Percentiles rank a stretch among this genome's conserved stretches.
Evolutionary conservation across 257 asterid genomes (phyloP).

Genomic region (Apocynum venetum): DNA sequence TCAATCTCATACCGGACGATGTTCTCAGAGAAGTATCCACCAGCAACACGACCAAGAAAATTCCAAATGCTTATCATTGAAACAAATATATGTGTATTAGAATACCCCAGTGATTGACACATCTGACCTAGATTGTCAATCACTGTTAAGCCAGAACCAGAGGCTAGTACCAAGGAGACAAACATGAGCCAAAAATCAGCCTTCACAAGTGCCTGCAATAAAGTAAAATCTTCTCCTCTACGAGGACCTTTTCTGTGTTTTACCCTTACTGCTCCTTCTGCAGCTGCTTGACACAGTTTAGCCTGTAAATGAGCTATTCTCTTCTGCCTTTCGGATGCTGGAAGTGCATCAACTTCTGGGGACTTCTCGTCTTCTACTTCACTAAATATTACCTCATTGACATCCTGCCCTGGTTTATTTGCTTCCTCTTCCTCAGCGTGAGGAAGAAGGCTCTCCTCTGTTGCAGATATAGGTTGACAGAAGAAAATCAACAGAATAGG

Average conservation of each 20-base stretch:
- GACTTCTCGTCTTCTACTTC: slow-evolving; percentile 39
- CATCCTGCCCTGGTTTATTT: slow-evolving; percentile 11
- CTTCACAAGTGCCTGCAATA: slow-evolving; percentile 35
- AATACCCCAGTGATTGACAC: slow-evolving; percentile 35
- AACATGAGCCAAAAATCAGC: slow-evolving; percentile 45
- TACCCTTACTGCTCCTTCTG: slow-evolving; percentile 42
- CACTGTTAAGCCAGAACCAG: slow-evolving; percentile 43
- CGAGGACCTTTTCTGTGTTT: slow-evolving; percentile 35
- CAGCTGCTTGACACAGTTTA: slow-evolving; percentile 40
- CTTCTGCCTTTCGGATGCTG: slow-evolving; percentile 30
- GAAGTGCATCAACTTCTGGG: slow-evolving; percentile 31
- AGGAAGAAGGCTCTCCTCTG: slow-evolving; percentile 33
- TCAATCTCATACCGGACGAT: slow-evolving; percentile 25
- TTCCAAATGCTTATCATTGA: slow-evolving; percentile 46
- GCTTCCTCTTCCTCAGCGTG: slow-evolving; percentile 25
- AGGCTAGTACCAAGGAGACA: slow-evolving; percentile 32
- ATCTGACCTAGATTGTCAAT: slow-evolving; percentile 42
- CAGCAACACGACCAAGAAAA: slow-evolving; percentile 41
- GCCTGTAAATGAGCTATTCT: slow-evolving; percentile 42
- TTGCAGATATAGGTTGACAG: slow-evolving; percentile 19
- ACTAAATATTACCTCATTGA: slow-evolving; percentile 34
- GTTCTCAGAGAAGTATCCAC: slow-evolving; percentile 44
- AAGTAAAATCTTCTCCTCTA: slow-evolving; percentile 41
- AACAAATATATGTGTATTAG: slow-evolving; percentile 35
- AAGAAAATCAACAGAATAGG: slow-evolving; percentile 31